Conservation (phyloP, 805 yeast species). For the Yueomyces sp. region DNA sequence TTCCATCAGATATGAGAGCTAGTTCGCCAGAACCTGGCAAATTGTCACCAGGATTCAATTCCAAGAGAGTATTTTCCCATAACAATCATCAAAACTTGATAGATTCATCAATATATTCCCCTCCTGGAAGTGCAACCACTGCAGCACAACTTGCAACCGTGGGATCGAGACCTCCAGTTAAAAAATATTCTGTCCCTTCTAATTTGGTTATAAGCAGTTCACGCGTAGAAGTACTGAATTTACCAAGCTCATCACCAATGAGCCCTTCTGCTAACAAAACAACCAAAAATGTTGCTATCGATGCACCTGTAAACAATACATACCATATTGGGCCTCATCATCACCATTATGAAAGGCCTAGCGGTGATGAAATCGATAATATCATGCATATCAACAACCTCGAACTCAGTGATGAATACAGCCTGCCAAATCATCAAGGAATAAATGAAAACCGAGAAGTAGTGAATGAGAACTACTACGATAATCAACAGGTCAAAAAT, state of each 20-base stretch:
- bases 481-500: no score
- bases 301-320: background rate
- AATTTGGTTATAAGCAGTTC: constrained; percentile 24
- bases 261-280: background rate
- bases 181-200: constrained; percentile 13
- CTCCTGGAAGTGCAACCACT: no score
- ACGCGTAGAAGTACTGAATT: constrained; percentile 21
- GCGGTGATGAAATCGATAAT: background rate
- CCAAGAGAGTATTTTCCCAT: no score
- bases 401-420: background rate
- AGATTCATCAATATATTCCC: no score
- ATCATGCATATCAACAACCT: background rate
- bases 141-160: no score
- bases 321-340: background rate
- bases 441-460: no score
- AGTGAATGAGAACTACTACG: no score
- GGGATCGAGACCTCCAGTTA: constrained; percentile 1
- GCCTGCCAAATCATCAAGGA: no score
- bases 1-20: no score
- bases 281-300: background rate
- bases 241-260: background rate
- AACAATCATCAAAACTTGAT: no score
- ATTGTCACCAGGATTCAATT: no score
- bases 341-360: background rate
- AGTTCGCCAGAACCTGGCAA: no score